Percentiles rank a stretch among this genome's conserved stretches.
These are phyloP conservation scores for Leavenworthia alabamica DNA, from an alignment of 345 rosid species.

Conservation along the genomic window DNA sequence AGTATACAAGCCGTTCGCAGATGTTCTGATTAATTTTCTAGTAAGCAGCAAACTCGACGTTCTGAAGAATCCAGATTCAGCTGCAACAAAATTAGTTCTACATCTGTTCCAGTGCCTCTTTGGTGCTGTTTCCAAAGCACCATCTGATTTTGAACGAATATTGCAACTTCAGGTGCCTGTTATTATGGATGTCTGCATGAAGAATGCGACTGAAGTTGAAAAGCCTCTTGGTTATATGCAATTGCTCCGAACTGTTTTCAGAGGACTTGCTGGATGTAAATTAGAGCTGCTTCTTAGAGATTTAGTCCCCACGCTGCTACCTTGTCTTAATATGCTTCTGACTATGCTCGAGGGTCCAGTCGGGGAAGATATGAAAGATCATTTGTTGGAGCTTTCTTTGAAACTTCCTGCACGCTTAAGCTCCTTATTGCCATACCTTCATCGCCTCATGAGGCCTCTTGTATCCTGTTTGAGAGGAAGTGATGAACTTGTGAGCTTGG, in stretches of 20 bases:
- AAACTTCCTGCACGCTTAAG: slow-evolving; percentile 96
- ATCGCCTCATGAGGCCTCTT: slow-evolving; percentile 92
- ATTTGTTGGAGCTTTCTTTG: slow-evolving; percentile 85
- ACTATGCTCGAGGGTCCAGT: slow-evolving; percentile 96
- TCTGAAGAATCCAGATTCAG: slow-evolving; percentile 80
- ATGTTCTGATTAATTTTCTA: slow-evolving; percentile 81
- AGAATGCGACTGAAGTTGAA: slow-evolving; percentile 89
- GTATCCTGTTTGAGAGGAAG: slow-evolving; percentile 80
- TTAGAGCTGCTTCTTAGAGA: slow-evolving; percentile 83
- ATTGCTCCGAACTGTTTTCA: slow-evolving; percentile 85
- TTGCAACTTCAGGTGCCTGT: slow-evolving; percentile 92
- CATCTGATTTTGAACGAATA: slow-evolving; percentile 91
- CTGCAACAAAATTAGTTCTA: slow-evolving; percentile 77
- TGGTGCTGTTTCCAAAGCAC: slow-evolving; percentile 81
- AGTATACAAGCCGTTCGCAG: slow-evolving; percentile 82
- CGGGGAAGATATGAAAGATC: slow-evolving; percentile 84
- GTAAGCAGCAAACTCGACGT: slow-evolving; percentile 78
- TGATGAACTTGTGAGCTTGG: slow-evolving; percentile 83
- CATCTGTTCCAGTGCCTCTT: slow-evolving; percentile 84
- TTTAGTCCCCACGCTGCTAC: slow-evolving; percentile 74
- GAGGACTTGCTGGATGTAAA: slow-evolving; percentile 91
- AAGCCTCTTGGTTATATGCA: slow-evolving; percentile 88
- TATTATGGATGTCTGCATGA: slow-evolving; percentile 92
- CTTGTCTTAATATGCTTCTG: slow-evolving; percentile 81
- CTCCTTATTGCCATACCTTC: slow-evolving; percentile 83